Conservation (phyloP, 441 rosid genomes). For the Breynia disticha region DNA sequence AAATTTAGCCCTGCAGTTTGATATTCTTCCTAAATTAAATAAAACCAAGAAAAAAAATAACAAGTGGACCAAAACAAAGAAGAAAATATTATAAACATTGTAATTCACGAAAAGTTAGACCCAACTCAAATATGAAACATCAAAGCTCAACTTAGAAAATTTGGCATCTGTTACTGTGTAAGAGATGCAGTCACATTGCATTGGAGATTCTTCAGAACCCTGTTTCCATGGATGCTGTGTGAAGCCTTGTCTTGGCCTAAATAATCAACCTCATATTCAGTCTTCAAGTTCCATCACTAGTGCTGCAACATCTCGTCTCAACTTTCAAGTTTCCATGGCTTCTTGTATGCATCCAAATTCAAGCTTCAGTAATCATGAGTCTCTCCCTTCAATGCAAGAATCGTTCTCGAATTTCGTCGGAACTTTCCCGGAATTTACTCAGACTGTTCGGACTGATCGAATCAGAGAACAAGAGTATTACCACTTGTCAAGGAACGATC, state of each 20-base stretch:
- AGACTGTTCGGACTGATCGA: constrained; percentile 45
- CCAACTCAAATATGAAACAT: not conserved
- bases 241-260: constrained; percentile 28
- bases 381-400: constrained; percentile 53
- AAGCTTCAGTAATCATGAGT: constrained; percentile 76
- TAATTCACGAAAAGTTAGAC: not conserved
- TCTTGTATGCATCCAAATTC: constrained; percentile 32
- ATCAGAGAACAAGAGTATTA: constrained; percentile 51
- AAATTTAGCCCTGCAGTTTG: too few species aligned
- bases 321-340: constrained; percentile 27
- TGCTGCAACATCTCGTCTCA: constrained; percentile 32
- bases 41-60: too few species aligned
- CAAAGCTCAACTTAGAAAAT: too few species aligned
- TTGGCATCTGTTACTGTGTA: too few species aligned
- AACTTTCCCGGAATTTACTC: constrained; percentile 44
- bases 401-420: constrained; percentile 43
- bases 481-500: constrained; percentile 42
- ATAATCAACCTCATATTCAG: constrained; percentile 15
- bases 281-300: constrained; percentile 18
- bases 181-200: constrained; percentile 31
- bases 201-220: constrained; percentile 31
- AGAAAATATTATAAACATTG: too few species aligned
- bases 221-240: constrained; percentile 53
- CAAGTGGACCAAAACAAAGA: too few species aligned
- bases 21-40: too few species aligned